Base-by-base conservation (phyloP, 495 filamentous ascomycete genomes). In the Neurospora sp. region DNA sequence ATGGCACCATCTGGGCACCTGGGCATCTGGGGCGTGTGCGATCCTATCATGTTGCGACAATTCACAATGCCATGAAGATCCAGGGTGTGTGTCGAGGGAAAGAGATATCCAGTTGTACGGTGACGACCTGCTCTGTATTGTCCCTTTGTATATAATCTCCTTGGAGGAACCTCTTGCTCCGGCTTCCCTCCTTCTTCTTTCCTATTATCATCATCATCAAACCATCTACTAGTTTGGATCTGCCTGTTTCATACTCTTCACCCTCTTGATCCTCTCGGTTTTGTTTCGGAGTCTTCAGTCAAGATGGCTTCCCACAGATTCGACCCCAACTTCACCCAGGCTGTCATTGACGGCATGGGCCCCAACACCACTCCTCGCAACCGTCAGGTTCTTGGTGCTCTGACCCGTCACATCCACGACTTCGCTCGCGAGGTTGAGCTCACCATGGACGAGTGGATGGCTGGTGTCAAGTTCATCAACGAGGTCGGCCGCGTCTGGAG, bases 381-480 rank as follows among this genome's bases (percentile, higher is more conserved):
- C 80, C 89, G 90, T 68, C 82, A 88, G 69, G 82, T 95, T 75
- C 81, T 94, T 75, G 81, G 86, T 69, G 82, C 89, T 39, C 80
- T 94, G 74, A 90, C 94, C 81, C 85, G 84, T 53, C 92, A 94
- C 83, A 85, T 95, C 71, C 92, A 95, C 85, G 91, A 94, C 81
- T 95, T 95, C 77, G 87, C 92, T 68, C 90, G 92, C 72, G 92
- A 95, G 82, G 89, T 92, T 75, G 90, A 94, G 81, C 87, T 95
- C 70, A 92, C 90, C 39, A 85, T 89, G 18, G 91, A 91, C 75
- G 92, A 95, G 84, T 95, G 91, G 91, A 89, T 93, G 88, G 80
- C 87, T 22, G 92, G 90, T 76, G 90, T 94, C 69, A 83, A 90
- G 77, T 92, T 83, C 71, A 73, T 87, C 76, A 86, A 87, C 78